Percentiles rank a stretch among this genome's conserved stretches.
phyloP scores from a whole-genome alignment of 2,329 filamentous ascomycete genomes.

The Cercospora brassicicola region DNA sequence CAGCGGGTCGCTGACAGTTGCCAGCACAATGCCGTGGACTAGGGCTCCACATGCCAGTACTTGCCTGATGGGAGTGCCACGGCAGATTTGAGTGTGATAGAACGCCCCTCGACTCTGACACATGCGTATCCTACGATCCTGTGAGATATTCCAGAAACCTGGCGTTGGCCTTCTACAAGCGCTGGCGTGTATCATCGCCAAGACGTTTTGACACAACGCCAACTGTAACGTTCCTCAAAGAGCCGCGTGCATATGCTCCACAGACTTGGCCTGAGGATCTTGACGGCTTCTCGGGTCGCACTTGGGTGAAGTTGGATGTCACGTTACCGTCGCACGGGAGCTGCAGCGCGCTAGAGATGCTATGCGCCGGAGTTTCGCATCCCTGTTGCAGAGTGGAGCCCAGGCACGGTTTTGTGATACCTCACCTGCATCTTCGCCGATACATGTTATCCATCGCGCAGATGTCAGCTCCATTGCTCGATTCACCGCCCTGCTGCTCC shows the following conservation, averaged over 20 bases:
- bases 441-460: background rate
- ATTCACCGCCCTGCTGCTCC: background rate
- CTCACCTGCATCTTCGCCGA: conserved; percentile 8
- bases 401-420: conserved; percentile 15
- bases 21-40: background rate
- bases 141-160: conserved; percentile 1
- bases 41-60: background rate
- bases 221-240: conserved; percentile 5
- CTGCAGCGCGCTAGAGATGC: conserved; percentile 10
- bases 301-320: conserved; percentile 4
- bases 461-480: background rate
- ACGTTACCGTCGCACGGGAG: conserved; percentile 6
- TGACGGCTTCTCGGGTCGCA: background rate
- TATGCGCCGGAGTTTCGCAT: conserved; percentile 10
- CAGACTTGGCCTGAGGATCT: conserved; percentile 5
- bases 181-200: background rate
- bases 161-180: background rate
- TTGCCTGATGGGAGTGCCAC: background rate
- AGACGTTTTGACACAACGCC: conserved; percentile 1
- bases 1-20: background rate
- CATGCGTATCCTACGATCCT: background rate
- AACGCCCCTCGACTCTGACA: background rate
- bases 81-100: conserved; percentile 1
- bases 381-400: conserved; percentile 3
- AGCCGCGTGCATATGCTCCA: conserved; percentile 7